Conservation (phyloP, 1,284 basidiomycete genomes). For the Schizopora paradoxa region DNA sequence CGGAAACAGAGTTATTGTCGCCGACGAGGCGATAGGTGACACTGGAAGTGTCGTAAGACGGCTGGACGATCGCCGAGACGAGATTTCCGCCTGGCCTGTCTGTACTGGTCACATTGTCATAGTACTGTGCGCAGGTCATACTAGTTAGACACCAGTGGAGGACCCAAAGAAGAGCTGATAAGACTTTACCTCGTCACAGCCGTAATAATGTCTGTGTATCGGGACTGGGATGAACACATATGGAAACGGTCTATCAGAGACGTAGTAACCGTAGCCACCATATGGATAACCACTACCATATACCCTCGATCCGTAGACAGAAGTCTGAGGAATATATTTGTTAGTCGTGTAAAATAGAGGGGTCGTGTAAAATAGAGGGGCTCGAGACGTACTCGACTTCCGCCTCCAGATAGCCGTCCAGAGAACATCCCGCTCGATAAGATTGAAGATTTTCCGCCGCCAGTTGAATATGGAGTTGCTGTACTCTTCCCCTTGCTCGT, state of each 20-base stretch:
- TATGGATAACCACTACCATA: constrained; percentile 4
- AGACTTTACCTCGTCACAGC: constrained; percentile 17
- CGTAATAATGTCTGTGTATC: constrained; percentile 18
- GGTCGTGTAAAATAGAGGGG: neutral
- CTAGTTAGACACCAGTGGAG: neutral
- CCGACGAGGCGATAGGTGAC: constrained; percentile 22
- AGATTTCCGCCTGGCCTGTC: constrained; percentile 20
- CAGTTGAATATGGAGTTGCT: constrained; percentile 9
- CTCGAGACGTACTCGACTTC: constrained; percentile 2
- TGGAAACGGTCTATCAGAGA: neutral
- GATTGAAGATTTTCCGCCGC: constrained; percentile 1
- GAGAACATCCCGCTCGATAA: constrained; percentile 1
- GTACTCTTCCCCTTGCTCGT: constrained; percentile 5
- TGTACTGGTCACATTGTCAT: constrained; percentile 14
- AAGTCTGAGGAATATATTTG: neutral
- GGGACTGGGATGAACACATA: constrained; percentile 23
- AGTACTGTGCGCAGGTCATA: constrained; percentile 10
- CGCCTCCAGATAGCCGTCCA: constrained; percentile 11
- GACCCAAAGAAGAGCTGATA: neutral
- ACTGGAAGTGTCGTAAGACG: constrained; percentile 4
- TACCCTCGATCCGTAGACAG: constrained; percentile 1
- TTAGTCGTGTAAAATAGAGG: neutral
- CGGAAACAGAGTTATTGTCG: constrained; percentile 19
- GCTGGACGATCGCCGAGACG: constrained; percentile 9
- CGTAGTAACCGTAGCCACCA: constrained; percentile 1